phyloP scores from a whole-genome alignment of 805 yeast genomes.

The Candida succiphila region DNA sequence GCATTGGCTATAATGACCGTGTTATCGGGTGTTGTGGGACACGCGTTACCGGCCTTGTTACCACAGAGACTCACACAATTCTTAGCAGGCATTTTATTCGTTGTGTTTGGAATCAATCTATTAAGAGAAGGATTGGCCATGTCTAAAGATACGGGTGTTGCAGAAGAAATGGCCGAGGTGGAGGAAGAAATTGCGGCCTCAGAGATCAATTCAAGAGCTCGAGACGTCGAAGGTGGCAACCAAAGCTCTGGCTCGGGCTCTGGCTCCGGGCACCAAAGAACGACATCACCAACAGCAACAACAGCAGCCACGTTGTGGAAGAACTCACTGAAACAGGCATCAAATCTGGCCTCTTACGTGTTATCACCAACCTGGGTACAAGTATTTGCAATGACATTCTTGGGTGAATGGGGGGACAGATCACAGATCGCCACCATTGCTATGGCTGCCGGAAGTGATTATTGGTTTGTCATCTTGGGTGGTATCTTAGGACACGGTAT shows the following conservation, averaged over 20 bases:
- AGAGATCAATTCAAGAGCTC: slow-evolving; percentile 40
- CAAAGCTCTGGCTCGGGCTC: slow-evolving; percentile 5
- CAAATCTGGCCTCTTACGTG: slow-evolving; percentile 48
- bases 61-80: slow-evolving; percentile 75
- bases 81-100: slow-evolving; percentile 70
- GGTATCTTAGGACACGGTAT: slow-evolving; percentile 82
- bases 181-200: slow-evolving; percentile 79
- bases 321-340: slow-evolving; percentile 24
- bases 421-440: slow-evolving; percentile 98
- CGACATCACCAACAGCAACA: slow-evolving; percentile 2
- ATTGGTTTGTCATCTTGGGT: slow-evolving; percentile 82
- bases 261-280: not conserved
- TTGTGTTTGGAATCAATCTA: slow-evolving; percentile 73
- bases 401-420: slow-evolving; percentile 99
- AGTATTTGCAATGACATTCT: slow-evolving; percentile 88
- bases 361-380: slow-evolving; percentile 90
- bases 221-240: slow-evolving; percentile 58
- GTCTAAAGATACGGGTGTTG: slow-evolving; percentile 79
- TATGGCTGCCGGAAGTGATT: slow-evolving; percentile 94
- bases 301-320: slow-evolving; percentile 1
- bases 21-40: slow-evolving; percentile 85
- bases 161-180: slow-evolving; percentile 93
- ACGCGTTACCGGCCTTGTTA: slow-evolving; percentile 74
- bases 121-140: slow-evolving; percentile 73
- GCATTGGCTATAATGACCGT: slow-evolving; percentile 88